phyloP scores from a whole-genome alignment of 2,329 filamentous ascomycete genomes.

The Didymella keratinophila region DNA sequence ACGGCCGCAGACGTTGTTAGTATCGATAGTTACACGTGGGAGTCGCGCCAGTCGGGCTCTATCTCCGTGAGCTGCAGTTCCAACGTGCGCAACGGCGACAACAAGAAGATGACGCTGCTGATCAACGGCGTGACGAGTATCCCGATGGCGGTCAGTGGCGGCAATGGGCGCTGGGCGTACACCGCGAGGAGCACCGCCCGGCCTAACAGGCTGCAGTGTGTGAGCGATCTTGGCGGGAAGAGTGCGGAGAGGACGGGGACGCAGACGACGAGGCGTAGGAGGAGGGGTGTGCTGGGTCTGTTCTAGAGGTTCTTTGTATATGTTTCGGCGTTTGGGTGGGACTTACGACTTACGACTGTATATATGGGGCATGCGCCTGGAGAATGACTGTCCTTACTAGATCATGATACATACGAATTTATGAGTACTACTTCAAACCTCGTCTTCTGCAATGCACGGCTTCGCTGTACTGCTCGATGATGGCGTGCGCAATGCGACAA shows the following conservation, averaged over 20 bases:
- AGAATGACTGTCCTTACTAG: not conserved
- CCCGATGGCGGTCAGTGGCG: slow-evolving; percentile 32
- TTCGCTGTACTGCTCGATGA: too few relatives aligned
- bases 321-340: not conserved
- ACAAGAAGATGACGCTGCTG: slow-evolving; percentile 40
- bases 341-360: not conserved
- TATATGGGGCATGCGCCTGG: not conserved
- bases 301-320: not conserved
- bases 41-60: slow-evolving; percentile 39
- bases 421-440: not conserved
- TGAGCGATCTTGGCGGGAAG: slow-evolving; percentile 34
- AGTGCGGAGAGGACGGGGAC: slow-evolving; percentile 31
- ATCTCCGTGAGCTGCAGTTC: slow-evolving; percentile 45
- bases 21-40: slow-evolving; percentile 47
- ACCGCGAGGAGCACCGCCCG: slow-evolving; percentile 33
- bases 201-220: slow-evolving; percentile 42
- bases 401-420: slow-evolving; percentile 2
- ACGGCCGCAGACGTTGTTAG: slow-evolving; percentile 39
- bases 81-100: slow-evolving; percentile 46
- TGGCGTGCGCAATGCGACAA: too few relatives aligned
- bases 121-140: slow-evolving; percentile 35
- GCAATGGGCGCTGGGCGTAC: slow-evolving; percentile 42
- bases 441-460: not conserved
- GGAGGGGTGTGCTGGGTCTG: slow-evolving; percentile 2
- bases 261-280: slow-evolving; percentile 25